Evolutionary conservation across 208 protist species (phyloP), one percentile per base, ranked within the genome.

Genomic region (Trypanosoma theileri): DNA sequence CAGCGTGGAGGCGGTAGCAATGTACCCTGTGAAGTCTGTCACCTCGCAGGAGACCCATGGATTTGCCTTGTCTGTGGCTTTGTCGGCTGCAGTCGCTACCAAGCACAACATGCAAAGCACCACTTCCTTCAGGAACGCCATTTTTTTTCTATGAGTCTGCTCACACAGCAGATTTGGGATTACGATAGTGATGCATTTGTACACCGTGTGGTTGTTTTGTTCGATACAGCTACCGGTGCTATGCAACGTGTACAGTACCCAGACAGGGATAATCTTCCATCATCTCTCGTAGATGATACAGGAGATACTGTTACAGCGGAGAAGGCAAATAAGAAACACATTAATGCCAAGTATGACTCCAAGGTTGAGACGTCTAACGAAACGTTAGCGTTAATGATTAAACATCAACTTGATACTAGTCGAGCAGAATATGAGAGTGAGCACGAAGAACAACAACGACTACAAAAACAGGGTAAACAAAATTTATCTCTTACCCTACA

Each of bases 151-250:
- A 91, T 97, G 73, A 93, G 92, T 63, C 74, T 97, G 40, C 75
- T 88, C 4, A 96, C 90, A 16, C 93, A 96, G 75, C 88, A 96
- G 67, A 89, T 97, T 22, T 97, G 93, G 92, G 93, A 97, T 75
- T 97, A 97, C 66, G 81, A 90, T 44, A 82, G 87, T 17, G 93
- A 97, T 56, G 79, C 65, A 46, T 97, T 96, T 75, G 89, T 95
- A 60, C 93, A 97, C 66, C 86, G 86, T 22, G 61, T 93, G 31
- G 66, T 96, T 51, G 74, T 96, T 17, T 16, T 80, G 17, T 57
- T 91, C n/a, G 86, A 94, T 63, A 70, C 55, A 22, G 67, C 68
- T 53, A 84, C 85, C 9, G 91, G 91, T 28, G 73, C 67, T 42
- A 77, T 82, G 31, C 81, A 81, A 6, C 79, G 90, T 4, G 72